Conservation (phyloP, 805 yeast genomes). For the Hanseniaspora lachancei region DNA sequence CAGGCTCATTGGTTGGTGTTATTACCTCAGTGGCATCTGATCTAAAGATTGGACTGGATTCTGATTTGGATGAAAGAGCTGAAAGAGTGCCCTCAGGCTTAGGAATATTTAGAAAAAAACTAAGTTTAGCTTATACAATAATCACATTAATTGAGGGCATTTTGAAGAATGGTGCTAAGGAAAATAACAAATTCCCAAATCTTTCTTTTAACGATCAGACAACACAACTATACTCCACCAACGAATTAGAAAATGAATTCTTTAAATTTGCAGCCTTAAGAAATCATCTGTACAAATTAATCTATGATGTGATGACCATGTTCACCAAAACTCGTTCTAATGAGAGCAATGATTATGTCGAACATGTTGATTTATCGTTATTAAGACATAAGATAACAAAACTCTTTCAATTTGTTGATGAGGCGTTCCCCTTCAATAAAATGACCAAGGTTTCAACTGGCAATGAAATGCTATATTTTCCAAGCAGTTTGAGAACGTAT, state of each 20-base stretch:
- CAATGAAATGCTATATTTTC: neutral
- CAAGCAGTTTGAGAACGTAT: neutral
- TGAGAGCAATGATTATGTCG: neutral
- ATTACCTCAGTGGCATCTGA: conserved; percentile 22
- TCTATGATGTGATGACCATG: neutral
- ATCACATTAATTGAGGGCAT: conserved; percentile 6
- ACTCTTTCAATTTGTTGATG: neutral
- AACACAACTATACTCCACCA: neutral
- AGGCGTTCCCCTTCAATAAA: neutral
- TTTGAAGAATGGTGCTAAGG: conserved; percentile 5
- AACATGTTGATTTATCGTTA: neutral
- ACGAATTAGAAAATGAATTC: neutral
- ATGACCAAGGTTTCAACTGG: neutral
- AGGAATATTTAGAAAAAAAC: conserved; percentile 9
- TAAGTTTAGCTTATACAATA: neutral
- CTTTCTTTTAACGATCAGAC: neutral
- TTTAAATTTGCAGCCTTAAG: neutral
- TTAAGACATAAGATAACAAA: neutral
- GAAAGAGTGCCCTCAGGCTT: conserved; percentile 14
- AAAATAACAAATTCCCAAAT: neutral
- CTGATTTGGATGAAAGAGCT: conserved; percentile 24
- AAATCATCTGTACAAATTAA: neutral
- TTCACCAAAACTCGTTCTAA: neutral
- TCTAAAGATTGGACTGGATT: conserved; percentile 24
- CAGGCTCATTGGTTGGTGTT: conserved; percentile 24